Conservation (phyloP, 352 stramenopile genomes). For the Phytophthora gonapodyides region DNA sequence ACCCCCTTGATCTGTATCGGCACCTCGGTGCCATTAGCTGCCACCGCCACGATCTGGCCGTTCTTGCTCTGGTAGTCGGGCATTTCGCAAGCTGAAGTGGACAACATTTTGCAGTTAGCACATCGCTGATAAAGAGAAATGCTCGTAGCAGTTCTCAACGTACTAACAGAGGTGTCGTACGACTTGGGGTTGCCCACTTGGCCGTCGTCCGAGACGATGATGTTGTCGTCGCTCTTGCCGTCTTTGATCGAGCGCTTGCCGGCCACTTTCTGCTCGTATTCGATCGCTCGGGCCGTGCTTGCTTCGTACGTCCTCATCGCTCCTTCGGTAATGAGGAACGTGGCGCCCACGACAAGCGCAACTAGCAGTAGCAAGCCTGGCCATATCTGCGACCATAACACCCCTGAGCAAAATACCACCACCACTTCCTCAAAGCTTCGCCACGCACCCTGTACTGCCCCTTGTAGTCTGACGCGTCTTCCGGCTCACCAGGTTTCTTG, state of each 20-base stretch:
- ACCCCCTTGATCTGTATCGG: conserved; percentile 74
- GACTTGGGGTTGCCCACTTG: conserved; percentile 68
- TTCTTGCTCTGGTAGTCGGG: conserved; percentile 83
- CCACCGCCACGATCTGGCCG: conserved; percentile 57
- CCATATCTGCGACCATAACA: conserved; percentile 49
- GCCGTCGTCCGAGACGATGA: conserved; percentile 55
- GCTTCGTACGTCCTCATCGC: conserved; percentile 39
- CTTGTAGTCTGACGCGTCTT: conserved; percentile 45
- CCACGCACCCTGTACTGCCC: conserved; percentile 47
- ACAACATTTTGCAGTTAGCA: conserved; percentile 1
- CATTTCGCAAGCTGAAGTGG: conserved; percentile 49
- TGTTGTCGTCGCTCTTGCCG: conserved; percentile 37
- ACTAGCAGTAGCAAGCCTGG: conserved; percentile 60
- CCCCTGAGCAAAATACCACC: not conserved
- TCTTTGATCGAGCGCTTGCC: conserved; percentile 55
- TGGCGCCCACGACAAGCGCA: conserved; percentile 36
- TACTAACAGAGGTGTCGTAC: conserved; percentile 51
- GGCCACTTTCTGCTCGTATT: conserved; percentile 45
- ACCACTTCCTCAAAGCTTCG: conserved; percentile 1
- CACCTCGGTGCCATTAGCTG: conserved; percentile 71
- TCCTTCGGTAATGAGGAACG: conserved; percentile 43
- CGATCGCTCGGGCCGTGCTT: conserved; percentile 21
- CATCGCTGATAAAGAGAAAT: not conserved
- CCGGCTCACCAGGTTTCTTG: conserved; percentile 36
- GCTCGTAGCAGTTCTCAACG: conserved; percentile 5